phyloP scores from a whole-genome alignment of 176 grass and related monocot species.

The Tillandsia leiboldiana region DNA sequence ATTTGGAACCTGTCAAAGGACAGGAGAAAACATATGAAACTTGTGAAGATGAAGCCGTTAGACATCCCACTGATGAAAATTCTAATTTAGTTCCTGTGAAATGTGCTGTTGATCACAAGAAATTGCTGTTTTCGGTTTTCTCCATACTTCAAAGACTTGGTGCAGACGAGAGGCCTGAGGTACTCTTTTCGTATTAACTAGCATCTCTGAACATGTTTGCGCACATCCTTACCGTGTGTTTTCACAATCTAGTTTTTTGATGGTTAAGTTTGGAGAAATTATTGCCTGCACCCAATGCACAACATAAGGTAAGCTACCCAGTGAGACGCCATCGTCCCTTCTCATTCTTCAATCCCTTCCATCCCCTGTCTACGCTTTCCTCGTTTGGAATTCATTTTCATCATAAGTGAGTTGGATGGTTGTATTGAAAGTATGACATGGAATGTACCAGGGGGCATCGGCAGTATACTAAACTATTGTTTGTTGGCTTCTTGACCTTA shows the following conservation, averaged over 20 bases:
- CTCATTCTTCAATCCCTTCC: too few relatives aligned
- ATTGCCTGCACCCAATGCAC: not conserved
- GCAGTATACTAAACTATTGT: too few relatives aligned
- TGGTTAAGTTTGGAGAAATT: not conserved
- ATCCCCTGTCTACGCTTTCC: too few relatives aligned
- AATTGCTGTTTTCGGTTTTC: constrained; percentile 90
- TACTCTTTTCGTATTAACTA: constrained; percentile 28
- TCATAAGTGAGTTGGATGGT: too few relatives aligned
- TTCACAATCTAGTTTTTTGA: not conserved
- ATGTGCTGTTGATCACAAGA: constrained; percentile 67
- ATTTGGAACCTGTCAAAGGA: not conserved
- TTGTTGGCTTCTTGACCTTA: too few relatives aligned
- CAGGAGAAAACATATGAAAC: constrained; percentile 1
- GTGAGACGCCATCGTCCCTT: too few relatives aligned
- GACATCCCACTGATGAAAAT: constrained; percentile 5
- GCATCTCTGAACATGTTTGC: not conserved
- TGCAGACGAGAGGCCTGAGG: constrained; percentile 93
- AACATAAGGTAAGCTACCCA: too few relatives aligned
- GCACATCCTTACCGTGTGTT: not conserved
- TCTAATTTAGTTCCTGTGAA: constrained; percentile 18
- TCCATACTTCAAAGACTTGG: constrained; percentile 75
- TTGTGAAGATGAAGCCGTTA: not conserved
- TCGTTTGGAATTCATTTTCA: too few relatives aligned
- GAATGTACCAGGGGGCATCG: too few relatives aligned
- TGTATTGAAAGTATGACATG: too few relatives aligned